These are phyloP conservation scores for Pseudoperonospora humuli DNA, from an alignment of 352 stramenopile genomes.

Conservation along the genomic window DNA sequence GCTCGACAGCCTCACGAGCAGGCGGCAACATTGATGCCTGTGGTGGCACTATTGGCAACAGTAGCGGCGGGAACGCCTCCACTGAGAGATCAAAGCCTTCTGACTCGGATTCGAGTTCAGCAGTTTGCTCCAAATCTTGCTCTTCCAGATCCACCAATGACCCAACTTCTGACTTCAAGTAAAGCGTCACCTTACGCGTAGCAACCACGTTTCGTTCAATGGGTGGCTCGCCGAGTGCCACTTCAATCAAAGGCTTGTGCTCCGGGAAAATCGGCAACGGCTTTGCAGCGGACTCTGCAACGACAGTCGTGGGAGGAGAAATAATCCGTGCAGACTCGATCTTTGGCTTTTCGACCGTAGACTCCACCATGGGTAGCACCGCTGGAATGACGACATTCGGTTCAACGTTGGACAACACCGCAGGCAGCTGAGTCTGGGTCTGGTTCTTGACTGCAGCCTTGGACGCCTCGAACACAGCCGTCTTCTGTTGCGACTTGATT, in stretches of 20 bases:
- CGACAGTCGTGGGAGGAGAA: constrained; percentile 3
- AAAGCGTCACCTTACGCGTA: constrained; percentile 30
- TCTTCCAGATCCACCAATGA: constrained; percentile 11
- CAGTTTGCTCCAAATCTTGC: constrained; percentile 11
- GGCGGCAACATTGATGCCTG: constrained; percentile 2
- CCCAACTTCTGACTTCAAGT: constrained; percentile 11
- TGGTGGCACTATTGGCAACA: constrained; percentile 4
- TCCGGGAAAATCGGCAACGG: constrained; percentile 14
- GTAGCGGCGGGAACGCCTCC: constrained; percentile 18
- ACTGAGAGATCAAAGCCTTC: constrained; percentile 12
- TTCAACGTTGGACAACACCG: constrained; percentile 4
- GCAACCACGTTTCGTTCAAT: constrained; percentile 16
- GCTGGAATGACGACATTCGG: constrained; percentile 2
- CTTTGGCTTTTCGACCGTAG: constrained; percentile 1
- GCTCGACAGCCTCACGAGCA: constrained; percentile 12
- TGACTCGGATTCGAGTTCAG: constrained; percentile 9
- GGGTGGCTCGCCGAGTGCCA: constrained; percentile 14
- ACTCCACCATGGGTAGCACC: constrained; percentile 8
- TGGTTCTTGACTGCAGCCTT: constrained; percentile 7
- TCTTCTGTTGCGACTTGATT: constrained; percentile 3
- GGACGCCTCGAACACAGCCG: background rate
- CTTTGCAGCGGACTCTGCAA: constrained; percentile 5
- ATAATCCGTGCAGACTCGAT: background rate
- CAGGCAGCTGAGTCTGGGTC: background rate
- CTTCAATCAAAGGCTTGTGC: constrained; percentile 19